Evolutionary conservation across 2,329 filamentous ascomycete species (phyloP).

Genomic region (Sporothrix euskadiensis): DNA sequence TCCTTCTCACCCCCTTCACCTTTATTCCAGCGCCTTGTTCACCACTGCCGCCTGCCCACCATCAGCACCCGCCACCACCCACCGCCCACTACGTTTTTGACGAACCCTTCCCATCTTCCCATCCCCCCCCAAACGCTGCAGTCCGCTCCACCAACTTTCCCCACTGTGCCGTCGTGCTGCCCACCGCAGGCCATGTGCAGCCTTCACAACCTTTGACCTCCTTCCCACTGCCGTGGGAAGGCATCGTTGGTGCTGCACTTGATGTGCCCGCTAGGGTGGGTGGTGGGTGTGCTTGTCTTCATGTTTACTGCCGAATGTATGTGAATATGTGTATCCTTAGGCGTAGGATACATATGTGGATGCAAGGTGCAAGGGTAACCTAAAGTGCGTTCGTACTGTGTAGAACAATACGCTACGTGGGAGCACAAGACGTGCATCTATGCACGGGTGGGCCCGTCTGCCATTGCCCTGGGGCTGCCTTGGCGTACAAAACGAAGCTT

Average conservation of each 20-base stretch:
- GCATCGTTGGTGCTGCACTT: constrained; percentile 6
- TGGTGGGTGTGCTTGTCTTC: constrained; percentile 26
- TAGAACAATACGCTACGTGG: not conserved
- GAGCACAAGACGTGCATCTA: not conserved
- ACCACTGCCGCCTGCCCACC: constrained; percentile 15
- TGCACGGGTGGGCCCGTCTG: not conserved
- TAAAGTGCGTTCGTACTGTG: not conserved
- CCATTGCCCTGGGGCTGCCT: not conserved
- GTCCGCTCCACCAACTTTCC: constrained; percentile 19
- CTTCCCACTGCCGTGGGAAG: constrained; percentile 11
- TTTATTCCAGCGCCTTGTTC: not conserved
- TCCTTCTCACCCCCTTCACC: not conserved
- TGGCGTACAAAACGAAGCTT: not conserved
- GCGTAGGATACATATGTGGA: not conserved
- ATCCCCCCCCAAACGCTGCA: constrained; percentile 2
- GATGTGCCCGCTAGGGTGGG: constrained; percentile 10
- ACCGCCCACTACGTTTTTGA: not conserved
- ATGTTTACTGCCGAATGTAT: not conserved
- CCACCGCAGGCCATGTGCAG: constrained; percentile 17
- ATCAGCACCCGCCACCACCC: constrained; percentile 8
- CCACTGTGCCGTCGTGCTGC: constrained; percentile 14
- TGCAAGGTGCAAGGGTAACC: not conserved
- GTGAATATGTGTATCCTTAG: not conserved
- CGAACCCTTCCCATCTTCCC: not conserved
- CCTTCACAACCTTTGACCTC: not conserved